Percentiles rank a stretch among this genome's conserved stretches.
Evolutionary conservation across 768 basidiomycete genomes (phyloP).

Genomic region (Mycena floridula): DNA sequence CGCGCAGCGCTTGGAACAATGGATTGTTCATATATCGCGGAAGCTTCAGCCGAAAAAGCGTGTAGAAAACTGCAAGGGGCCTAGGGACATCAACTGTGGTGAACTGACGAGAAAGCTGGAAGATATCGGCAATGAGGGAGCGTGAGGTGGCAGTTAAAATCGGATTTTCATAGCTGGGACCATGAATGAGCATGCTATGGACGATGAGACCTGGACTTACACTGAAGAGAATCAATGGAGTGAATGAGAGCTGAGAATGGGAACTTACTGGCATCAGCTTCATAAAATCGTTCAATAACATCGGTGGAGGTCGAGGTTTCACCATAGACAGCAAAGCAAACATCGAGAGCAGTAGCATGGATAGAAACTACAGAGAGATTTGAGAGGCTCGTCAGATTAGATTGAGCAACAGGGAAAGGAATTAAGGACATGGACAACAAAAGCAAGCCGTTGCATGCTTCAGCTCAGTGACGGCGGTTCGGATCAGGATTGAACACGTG

Average conservation of each 20-base stretch:
- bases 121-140: constrained; percentile 65
- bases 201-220: constrained; percentile 25
- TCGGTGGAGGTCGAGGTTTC: constrained; percentile 45
- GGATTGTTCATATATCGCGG: constrained; percentile 28
- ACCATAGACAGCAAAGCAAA: constrained; percentile 67
- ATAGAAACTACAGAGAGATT: constrained; percentile 34
- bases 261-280: constrained; percentile 59
- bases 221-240: constrained; percentile 19
- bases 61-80: constrained; percentile 53
- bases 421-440: no score
- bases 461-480: no score
- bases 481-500: no score
- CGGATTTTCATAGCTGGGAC: constrained; percentile 70
- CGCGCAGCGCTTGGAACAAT: constrained; percentile 58
- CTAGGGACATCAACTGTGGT: constrained; percentile 62
- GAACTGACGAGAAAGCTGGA: constrained; percentile 52
- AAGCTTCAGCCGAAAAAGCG: constrained; percentile 42
- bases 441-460: no score
- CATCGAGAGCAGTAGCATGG: constrained; percentile 57
- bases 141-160: constrained; percentile 70
- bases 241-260: constrained; percentile 9
- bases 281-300: constrained; percentile 58
- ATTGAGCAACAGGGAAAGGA: no score
- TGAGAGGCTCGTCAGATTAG: constrained; percentile 6
- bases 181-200: constrained; percentile 9